Percentiles rank a stretch among this genome's conserved stretches.
Evolutionary conservation across 768 basidiomycete species (phyloP).

Genomic region (Suillus ampliporus): DNA sequence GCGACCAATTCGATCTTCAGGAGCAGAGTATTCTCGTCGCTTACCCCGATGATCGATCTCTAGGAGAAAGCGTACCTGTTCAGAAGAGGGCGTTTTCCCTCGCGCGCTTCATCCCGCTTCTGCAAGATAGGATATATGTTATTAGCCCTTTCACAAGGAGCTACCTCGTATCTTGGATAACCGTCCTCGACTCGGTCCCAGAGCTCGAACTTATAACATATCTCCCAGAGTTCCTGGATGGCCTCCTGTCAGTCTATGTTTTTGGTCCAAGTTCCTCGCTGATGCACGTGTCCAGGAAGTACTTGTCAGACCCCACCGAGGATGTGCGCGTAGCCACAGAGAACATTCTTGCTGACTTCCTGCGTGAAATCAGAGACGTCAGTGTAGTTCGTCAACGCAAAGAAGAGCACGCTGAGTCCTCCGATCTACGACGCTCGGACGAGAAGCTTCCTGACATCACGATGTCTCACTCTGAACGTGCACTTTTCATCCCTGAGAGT

Average conservation of each 20-base stretch:
- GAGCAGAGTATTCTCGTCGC: constrained; percentile 66
- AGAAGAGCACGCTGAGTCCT: constrained; percentile 55
- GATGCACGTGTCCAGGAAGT: constrained; percentile 62
- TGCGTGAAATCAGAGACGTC: constrained; percentile 89
- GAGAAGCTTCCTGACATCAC: constrained; percentile 67
- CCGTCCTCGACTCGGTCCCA: constrained; percentile 93
- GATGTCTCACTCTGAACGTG: constrained; percentile 59
- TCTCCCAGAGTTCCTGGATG: constrained; percentile 94
- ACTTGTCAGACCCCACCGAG: constrained; percentile 92
- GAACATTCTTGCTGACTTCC: constrained; percentile 84
- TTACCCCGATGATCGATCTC: constrained; percentile 56
- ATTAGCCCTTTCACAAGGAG: constrained; percentile 94
- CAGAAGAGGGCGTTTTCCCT: constrained; percentile 88
- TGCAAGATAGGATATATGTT: constrained; percentile 93
- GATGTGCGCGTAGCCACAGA: constrained; percentile 94
- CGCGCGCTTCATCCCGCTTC: constrained; percentile 91
- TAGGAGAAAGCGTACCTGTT: constrained; percentile 40
- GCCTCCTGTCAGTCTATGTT: constrained; percentile 71
- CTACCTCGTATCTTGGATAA: constrained; percentile 98
- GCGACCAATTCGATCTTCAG: constrained; percentile 49
- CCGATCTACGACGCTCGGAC: constrained; percentile 46
- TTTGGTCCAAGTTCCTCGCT: constrained; percentile 14
- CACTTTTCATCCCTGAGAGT: constrained; percentile 59
- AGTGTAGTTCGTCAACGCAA: constrained; percentile 72
- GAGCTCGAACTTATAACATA: constrained; percentile 95